Evolutionary conservation across 192 early-diverging fungal species (phyloP).

Genomic region (Geranomyces variabilis): DNA sequence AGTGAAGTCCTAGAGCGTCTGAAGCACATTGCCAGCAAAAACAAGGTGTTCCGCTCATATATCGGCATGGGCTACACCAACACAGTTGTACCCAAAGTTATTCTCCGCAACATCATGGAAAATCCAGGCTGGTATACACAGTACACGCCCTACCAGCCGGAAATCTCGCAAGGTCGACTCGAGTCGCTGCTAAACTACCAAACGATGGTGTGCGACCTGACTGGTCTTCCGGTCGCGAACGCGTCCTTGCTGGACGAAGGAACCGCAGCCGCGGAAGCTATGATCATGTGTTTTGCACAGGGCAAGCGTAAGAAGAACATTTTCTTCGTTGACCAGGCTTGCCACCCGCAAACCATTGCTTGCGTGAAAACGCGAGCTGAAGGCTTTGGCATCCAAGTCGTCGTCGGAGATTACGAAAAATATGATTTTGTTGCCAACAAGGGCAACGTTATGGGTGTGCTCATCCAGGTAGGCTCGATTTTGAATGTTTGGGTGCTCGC

Average conservation of each 20-base stretch:
- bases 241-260: slow-evolving; percentile 99
- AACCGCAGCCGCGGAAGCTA: slow-evolving; percentile 97
- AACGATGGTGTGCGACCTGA: slow-evolving; percentile 94
- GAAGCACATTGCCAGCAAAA: slow-evolving; percentile 83
- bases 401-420: slow-evolving; percentile 78
- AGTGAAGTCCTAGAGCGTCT: slow-evolving; percentile 83
- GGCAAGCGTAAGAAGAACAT: slow-evolving; percentile 79
- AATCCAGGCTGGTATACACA: slow-evolving; percentile 99
- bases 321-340: slow-evolving; percentile 92
- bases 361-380: slow-evolving; percentile 93
- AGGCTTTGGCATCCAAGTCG: slow-evolving; percentile 89
- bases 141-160: slow-evolving; percentile 99
- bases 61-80: slow-evolving; percentile 96
- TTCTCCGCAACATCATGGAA: slow-evolving; percentile 95
- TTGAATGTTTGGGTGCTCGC: neutral
- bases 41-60: slow-evolving; percentile 89
- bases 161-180: slow-evolving; percentile 97
- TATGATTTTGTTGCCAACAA: slow-evolving; percentile 78
- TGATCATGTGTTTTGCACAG: slow-evolving; percentile 82
- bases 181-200: slow-evolving; percentile 98
- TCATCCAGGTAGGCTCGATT: slow-evolving; percentile 76
- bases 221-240: slow-evolving; percentile 95
- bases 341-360: slow-evolving; percentile 95
- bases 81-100: slow-evolving; percentile 89
- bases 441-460: slow-evolving; percentile 84